These are phyloP conservation scores for Solanum sejunctum DNA, from an alignment of 257 asterid species.

Conservation along the genomic window DNA sequence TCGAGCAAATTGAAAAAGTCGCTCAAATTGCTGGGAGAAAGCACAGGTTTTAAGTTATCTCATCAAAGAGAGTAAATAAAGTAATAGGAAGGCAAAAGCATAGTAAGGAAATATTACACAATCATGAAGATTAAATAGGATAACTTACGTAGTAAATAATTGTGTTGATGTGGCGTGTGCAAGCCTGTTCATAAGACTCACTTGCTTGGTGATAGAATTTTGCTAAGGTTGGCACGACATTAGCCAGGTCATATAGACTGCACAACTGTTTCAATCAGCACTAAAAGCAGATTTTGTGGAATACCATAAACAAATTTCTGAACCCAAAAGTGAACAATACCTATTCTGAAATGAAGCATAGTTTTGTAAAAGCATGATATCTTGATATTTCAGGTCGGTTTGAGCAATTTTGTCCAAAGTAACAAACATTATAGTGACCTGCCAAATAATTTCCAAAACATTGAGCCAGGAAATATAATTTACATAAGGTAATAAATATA, in stretches of 20 bases:
- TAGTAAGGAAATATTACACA: neutral
- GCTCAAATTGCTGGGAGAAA: slow-evolving; percentile 79
- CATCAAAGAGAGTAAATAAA: neutral
- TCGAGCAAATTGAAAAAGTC: slow-evolving; percentile 86
- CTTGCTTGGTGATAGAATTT: slow-evolving; percentile 98
- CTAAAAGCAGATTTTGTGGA: neutral
- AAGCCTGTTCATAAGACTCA: slow-evolving; percentile 90
- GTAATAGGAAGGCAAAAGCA: neutral
- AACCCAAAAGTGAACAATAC: slow-evolving; percentile 17
- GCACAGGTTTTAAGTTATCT: neutral
- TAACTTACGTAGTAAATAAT: slow-evolving; percentile 73
- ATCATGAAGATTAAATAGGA: neutral
- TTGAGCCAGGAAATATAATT: neutral
- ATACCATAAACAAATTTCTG: neutral
- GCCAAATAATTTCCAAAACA: slow-evolving; percentile 24
- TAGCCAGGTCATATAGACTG: slow-evolving; percentile 96
- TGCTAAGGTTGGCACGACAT: slow-evolving; percentile 86
- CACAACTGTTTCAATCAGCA: slow-evolving; percentile 21
- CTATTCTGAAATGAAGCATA: slow-evolving; percentile 98
- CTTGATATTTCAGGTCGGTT: slow-evolving; percentile 69
- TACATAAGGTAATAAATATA: neutral
- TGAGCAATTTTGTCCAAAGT: slow-evolving; percentile 92
- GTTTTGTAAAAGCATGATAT: slow-evolving; percentile 81
- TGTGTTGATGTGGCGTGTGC: slow-evolving; percentile 69
- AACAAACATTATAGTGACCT: slow-evolving; percentile 96